These are phyloP conservation scores for Casuarina cunninghamiana DNA, from an alignment of 306 rosid species.

Conservation along the genomic window DNA sequence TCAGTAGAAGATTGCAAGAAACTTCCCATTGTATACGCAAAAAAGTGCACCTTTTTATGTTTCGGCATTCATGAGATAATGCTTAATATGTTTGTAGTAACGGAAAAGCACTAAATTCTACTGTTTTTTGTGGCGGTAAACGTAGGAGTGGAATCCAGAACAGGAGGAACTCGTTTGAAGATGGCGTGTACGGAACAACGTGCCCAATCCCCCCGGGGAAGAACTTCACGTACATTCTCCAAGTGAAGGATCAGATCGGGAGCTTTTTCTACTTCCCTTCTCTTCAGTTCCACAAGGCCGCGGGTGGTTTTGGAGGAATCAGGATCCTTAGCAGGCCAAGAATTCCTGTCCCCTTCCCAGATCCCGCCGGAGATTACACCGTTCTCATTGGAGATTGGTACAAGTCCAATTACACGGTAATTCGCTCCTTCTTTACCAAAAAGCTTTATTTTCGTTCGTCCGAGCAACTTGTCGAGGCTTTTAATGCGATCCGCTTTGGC, in stretches of 20 bases:
- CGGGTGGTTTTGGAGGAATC: slow-evolving; percentile 96
- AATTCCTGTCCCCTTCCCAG: slow-evolving; percentile 92
- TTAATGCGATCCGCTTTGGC: not conserved
- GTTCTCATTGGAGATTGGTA: slow-evolving; percentile 95
- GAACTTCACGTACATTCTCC: slow-evolving; percentile 91
- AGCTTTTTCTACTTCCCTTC: slow-evolving; percentile 93
- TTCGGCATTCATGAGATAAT: not conserved
- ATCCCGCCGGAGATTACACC: slow-evolving; percentile 84
- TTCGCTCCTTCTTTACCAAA: not conserved
- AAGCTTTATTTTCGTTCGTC: no score
- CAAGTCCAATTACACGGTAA: slow-evolving; percentile 87
- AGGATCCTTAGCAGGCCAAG: slow-evolving; percentile 92
- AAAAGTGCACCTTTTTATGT: not conserved
- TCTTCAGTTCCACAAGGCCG: slow-evolving; percentile 92
- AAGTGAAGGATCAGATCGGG: slow-evolving; percentile 97
- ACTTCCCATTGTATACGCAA: not conserved
- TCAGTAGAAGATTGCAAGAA: no score
- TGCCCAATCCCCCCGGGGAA: slow-evolving; percentile 93
- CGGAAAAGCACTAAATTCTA: not conserved
- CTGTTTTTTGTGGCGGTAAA: not conserved
- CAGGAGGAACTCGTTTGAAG: slow-evolving; percentile 87
- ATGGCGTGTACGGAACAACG: slow-evolving; percentile 86
- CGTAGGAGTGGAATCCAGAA: slow-evolving; percentile 85
- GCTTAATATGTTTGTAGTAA: not conserved
- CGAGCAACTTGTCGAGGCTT: no score